phyloP scores from a whole-genome alignment of 495 filamentous ascomycete species.

The Aspergillus baeticus region DNA sequence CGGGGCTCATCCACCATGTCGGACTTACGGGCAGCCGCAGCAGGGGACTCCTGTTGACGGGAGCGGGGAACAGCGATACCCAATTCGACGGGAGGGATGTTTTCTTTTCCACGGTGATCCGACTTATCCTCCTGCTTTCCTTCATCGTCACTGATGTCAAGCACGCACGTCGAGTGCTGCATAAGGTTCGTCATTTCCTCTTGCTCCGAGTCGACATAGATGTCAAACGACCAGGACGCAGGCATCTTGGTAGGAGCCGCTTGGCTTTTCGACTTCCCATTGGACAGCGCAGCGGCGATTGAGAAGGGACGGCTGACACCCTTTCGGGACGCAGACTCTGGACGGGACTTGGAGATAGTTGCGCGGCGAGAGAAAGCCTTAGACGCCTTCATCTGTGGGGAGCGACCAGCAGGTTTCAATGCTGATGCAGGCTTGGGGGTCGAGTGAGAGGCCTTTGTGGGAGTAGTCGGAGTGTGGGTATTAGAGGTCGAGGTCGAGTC shows the following conservation, averaged over 20 bases:
- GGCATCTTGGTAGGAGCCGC: constrained; percentile 44
- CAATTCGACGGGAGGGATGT: constrained; percentile 60
- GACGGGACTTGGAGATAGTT: constrained; percentile 43
- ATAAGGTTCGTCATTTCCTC: constrained; percentile 88
- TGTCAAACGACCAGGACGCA: constrained; percentile 85
- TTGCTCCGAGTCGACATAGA: constrained; percentile 88
- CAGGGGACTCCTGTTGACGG: constrained; percentile 27
- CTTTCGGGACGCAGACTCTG: constrained; percentile 50
- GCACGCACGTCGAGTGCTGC: constrained; percentile 79
- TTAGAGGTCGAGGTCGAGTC: constrained; percentile 23
- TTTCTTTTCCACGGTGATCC: constrained; percentile 76
- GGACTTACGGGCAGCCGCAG: constrained; percentile 30
- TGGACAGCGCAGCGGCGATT: constrained; percentile 70
- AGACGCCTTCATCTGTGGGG: constrained; percentile 34
- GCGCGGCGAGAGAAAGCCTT: constrained; percentile 37
- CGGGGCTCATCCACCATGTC: constrained; percentile 55
- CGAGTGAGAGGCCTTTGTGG: constrained; percentile 36
- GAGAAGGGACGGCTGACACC: constrained; percentile 62
- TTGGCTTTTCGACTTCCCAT: constrained; percentile 37
- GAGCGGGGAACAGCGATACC: constrained; percentile 32
- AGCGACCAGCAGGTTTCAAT: constrained; percentile 42
- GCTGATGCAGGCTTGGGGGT: constrained; percentile 35
- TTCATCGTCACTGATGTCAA: constrained; percentile 74
- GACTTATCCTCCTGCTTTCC: constrained; percentile 42
- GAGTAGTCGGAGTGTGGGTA: constrained; percentile 32